Conservation (phyloP, 2,329 filamentous ascomycete species). For the Pestalotiopsis sp. region DNA sequence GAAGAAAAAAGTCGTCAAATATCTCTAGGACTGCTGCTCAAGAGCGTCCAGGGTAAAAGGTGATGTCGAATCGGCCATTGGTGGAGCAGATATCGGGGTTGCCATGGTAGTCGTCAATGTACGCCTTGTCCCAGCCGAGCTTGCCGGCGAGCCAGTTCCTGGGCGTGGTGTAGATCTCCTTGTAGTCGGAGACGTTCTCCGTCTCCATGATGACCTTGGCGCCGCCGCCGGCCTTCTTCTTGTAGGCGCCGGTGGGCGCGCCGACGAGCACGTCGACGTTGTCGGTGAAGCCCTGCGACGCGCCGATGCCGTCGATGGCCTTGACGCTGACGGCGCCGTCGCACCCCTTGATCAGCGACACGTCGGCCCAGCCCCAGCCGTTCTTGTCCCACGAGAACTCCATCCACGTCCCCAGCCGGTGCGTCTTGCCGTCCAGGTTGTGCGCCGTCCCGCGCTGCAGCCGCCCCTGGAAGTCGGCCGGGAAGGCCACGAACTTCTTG, state of each 20-base stretch:
- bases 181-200: conserved; percentile 20
- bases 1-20: too few species aligned
- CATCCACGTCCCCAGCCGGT: conserved; percentile 26
- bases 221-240: conserved; percentile 17
- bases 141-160: conserved; percentile 22
- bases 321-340: conserved; percentile 24
- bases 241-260: conserved; percentile 19
- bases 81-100: conserved; percentile 25
- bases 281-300: conserved; percentile 26
- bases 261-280: conserved; percentile 20
- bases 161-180: conserved; percentile 15
- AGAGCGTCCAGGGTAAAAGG: background rate
- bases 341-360: conserved; percentile 29
- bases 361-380: conserved; percentile 26
- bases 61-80: conserved; percentile 9
- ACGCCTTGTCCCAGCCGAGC: conserved; percentile 23
- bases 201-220: conserved; percentile 25
- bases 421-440: conserved; percentile 24
- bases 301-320: conserved; percentile 20
- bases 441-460: conserved; percentile 24
- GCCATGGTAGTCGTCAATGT: conserved; percentile 26
- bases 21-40: background rate
- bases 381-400: conserved; percentile 22
- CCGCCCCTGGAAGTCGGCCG: conserved; percentile 24
- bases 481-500: conserved; percentile 26